Base-by-base conservation (phyloP, 345 rosid genomes). In the Populus simonii region DNA sequence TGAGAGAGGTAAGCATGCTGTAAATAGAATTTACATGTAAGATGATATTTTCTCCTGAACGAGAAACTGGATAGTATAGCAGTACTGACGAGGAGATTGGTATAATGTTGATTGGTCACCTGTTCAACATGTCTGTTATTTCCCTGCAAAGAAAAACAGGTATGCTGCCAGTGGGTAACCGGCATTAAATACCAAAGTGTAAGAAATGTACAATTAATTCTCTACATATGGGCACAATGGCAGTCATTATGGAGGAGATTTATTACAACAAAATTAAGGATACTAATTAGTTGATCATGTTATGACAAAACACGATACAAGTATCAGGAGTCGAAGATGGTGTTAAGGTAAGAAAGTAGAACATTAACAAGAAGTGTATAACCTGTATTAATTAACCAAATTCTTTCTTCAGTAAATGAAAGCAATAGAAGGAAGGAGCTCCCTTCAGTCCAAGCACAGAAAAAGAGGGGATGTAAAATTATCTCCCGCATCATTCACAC, bases 401-500 rank as follows among this genome's bases (percentile, higher is more conserved):
- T 13, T 13, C 51, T 29, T 27, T 17, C 18, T 16, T 7, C 33
- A 18, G 3, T 4, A 3, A 41, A 75, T 73, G 84, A 75, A 84
- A 61, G 53, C 36, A 76, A 76, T 35, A 22, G 84, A 84, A 76
- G 73, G 90, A 90, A 89, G 98, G 98, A 93, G 98, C 94, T 93
- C 98, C 98, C 98, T 93, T 93, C 98, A 93, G 98, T 93, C 98
- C 98, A 93, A 93, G 87, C 98, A 89, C 80, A 85, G 95, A 89
- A 84, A 86, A 85, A 82, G 86, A 85, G 85, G 83, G 85, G 90
- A 83, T 77, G 88, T 74, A 88, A 84, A 86, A 89, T 74, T 80
- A 87, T 89, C 98, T 94, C 97, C 98, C 98, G 97, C 94, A 88
- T 94, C 98, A 94, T 94, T 94, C 98, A 94, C 86, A 85, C 97